Base-by-base conservation (phyloP, 768 basidiomycete genomes). In the Leccinum aurantiacum region DNA sequence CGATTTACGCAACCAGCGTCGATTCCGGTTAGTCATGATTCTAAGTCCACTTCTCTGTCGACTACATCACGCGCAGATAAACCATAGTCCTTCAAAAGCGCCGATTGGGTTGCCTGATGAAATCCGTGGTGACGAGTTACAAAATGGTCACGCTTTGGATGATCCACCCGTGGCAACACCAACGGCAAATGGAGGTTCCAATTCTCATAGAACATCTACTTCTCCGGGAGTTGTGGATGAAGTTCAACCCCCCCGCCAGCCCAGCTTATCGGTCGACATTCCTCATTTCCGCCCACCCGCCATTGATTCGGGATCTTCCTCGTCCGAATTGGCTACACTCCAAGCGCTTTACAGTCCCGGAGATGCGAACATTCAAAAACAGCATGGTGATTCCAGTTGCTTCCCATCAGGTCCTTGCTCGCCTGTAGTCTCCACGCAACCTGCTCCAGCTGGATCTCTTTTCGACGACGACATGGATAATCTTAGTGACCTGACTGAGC, bases 401-500 rank as follows among this genome's bases (percentile, higher is more conserved):
- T 13, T 38, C 29, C 22, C 37, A 31, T 37, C 31, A 24, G 49
- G 29, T 29, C 54, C 19, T 19, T 27, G 37, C 33, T 68, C 54
- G 13, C 37, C 57, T 51, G 14, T n/a, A 25, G 29, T 35, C 31
- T 17, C 24, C 2, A 35, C 14, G 25, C 54, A 52, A 14, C 41
- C 41, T 22, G 25, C n/a, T 41, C 31, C 24, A 4, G 17, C 29
- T 29, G n/a, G 24, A 46, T 54, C 60, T 35, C 33, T 53, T 59
- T 46, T 9, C 27, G 14, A 17, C n/a, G 65, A 70, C 24, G 61
- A 67, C 53, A 15, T 53, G 2, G 63, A 51, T 27, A 54, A 60
- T 44, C 54, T 69, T 15, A 75, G 72, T 35, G 70, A 69, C 22
- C 58, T 75, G 58, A 73, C 74, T 6, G 74, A 74, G 19, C 67